Evolutionary conservation across 1,284 basidiomycete genomes (phyloP), one percentile per base, ranked within the genome.

Genomic region (Microbotryum saponariae): DNA sequence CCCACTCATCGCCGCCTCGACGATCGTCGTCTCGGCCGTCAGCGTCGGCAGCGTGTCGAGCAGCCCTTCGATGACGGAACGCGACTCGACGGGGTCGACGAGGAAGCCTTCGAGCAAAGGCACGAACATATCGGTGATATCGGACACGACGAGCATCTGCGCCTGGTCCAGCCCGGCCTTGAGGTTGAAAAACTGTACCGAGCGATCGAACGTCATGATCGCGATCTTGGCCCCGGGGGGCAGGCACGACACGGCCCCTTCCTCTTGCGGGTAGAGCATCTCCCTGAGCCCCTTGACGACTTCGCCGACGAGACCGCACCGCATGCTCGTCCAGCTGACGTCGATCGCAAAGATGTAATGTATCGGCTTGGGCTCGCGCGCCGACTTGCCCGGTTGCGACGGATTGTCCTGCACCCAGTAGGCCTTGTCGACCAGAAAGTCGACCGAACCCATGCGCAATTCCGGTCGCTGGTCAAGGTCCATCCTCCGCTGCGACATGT

Each of bases 301-400:
- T 21, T 84, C 79, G 50, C 78, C 76, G n/a, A 96, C 77, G 61
- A 93, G 83, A 0, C 91, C 91, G 4, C 85, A 84, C 49, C 81
- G 79, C 0, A 86, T 79, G 10, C 89, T 82, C 42, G 85, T 84
- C 64, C 79, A 78, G 27, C 89, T 89, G 48, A 96, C 86, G 71
- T 99, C 96, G 61, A 98, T 81, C 0, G 85, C 85, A 70, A 98
- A 96, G n/a, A 98, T 77, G 71, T 85, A 87, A 54, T 85, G 82
- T 73, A 97, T 79, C 0, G 88, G 83, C 49, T 77, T 73, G 0
- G 92, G 92, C 59, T 76, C 72, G 61, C 88, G 81, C 46, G 76
- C 71, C 55, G 54, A 18, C 7, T 59, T 59, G 20, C 63, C 61
- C n/a, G 64, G 64, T 42, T 50, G 51, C 51, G 61, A 66, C 18